Evolutionary conservation across 495 filamentous ascomycete species (phyloP), one percentile per base, ranked within the genome.

Genomic region (Hypoxylon subgilvum): DNA sequence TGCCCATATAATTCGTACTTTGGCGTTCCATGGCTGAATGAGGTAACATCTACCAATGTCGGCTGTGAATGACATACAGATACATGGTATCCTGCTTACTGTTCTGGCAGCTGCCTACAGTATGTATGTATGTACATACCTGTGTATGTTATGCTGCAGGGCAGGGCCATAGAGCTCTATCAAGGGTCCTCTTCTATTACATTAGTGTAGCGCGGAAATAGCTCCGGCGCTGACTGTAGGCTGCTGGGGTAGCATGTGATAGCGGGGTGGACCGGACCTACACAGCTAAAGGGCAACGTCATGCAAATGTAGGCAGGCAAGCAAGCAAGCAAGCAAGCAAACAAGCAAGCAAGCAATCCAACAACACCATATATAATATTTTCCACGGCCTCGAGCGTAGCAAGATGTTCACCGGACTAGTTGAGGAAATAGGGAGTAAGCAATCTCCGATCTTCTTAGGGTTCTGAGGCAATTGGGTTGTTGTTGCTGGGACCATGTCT

Each of bases 361-460:
- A 5, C n/a, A 12, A 17, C 7, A 17, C 3, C 16, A 7, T 38
- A 38, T 17, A 6, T 18, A 38, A 17, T 38, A 2, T 16, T 17
- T 3, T 18, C 13, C 7, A 5, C n/a, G 13, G 6, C 16, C 13
- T 4, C 17, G 36, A 54, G 43, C 30, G 36, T 25, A 48, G 35
- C 30, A 14, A 43, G 38, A 98, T 98, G 94, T 98, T 98, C 71
- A 98, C 94, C 43, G 94, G 94, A 56, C 89, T 99, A 55, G 90
- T 99, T 32, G 95, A 99, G 77, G 88, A 85, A 41, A 89, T 97
- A 38, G 95, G 95, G 73, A 91, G 95, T 95, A 75, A 74, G 83
- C 74, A 14, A 10, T 27, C n/a, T 47, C 27, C 41, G 54, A 35
- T 19, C 28, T 13, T 17, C 10, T 27, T 6, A 13, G 8, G 27